These are phyloP conservation scores for Lithospermum erythrorhizon DNA, from an alignment of 257 asterid species.

Conservation along the genomic window DNA sequence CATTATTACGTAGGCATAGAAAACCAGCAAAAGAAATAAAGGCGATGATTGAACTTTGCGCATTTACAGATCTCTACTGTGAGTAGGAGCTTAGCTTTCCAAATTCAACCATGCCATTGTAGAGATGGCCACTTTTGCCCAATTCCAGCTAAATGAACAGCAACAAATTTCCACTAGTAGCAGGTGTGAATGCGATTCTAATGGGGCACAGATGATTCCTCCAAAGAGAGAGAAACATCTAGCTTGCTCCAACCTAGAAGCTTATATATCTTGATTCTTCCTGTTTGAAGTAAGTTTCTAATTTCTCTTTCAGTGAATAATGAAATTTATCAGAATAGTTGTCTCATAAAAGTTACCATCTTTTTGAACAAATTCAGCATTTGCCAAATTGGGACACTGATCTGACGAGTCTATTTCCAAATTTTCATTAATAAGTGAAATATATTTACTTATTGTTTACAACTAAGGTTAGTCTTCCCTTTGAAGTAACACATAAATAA, in stretches of 20 bases:
- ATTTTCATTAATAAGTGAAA: slow-evolving; percentile 29
- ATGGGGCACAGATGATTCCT: slow-evolving; percentile 21
- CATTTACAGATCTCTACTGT: slow-evolving; percentile 32
- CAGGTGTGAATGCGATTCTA: no score
- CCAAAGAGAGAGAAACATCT: slow-evolving; percentile 34
- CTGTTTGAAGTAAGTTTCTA: slow-evolving; percentile 20
- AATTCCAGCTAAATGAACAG: slow-evolving; percentile 26
- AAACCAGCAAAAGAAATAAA: no score
- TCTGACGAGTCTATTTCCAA: no score
- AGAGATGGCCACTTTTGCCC: slow-evolving; percentile 22
- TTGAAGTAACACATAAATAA: slow-evolving; percentile 1
- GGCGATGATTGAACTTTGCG: background rate
- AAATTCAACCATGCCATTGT: slow-evolving; percentile 16
- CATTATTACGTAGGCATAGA: no score
- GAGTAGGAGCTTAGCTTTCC: slow-evolving; percentile 36
- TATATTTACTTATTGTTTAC: slow-evolving; percentile 1
- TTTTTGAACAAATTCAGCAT: slow-evolving; percentile 48
- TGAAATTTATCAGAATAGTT: background rate
- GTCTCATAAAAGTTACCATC: slow-evolving; percentile 2
- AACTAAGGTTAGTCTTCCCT: background rate
- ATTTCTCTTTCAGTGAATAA: background rate
- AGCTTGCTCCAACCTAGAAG: slow-evolving; percentile 32
- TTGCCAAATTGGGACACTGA: slow-evolving; percentile 46
- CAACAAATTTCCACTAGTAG: slow-evolving; percentile 31
- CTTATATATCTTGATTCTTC: slow-evolving; percentile 36